Evolutionary conservation across 306 rosid genomes (phyloP), one percentile per base, ranked within the genome.

Genomic region (Rosa rugosa): DNA sequence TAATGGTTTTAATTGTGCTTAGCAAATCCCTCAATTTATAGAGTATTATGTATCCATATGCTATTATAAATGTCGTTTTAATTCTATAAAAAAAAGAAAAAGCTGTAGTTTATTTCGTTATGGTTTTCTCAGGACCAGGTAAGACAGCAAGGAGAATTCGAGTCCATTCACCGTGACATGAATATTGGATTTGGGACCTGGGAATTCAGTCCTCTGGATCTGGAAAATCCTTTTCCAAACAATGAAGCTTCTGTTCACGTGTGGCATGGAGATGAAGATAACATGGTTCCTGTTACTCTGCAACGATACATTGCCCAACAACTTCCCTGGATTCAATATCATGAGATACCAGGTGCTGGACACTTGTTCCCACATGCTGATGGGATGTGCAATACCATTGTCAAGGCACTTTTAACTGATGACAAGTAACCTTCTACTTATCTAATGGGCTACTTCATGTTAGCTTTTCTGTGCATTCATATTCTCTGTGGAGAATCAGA

Each of bases 221-320:
- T 92, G 78, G 89, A 84, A 85, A 94, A 91, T 60, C 99, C 97
- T 22, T 94, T 91, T 80, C 92, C 89, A 40, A 83, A 66, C 50
- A 87, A 84, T 27, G 97, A 90, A 82, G 94, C 88, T 57, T 86
- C 89, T 0, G 91, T 92, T 62, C 97, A 94, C 83, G 27, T 94
- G 76, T 94, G 97, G 97, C 98, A 94, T 0, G 98, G 98, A 62
- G 97, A 88, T 23, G 91, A 94, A 0, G 98, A 94, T 85, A 0
- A 18, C 67, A 1, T 92, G 25, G 95, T 88, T 57, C 93, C 92
- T 25, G 91, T 83, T 65, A 80, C 73, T 8, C 67, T 84, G 63
- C 92, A 91, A 66, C 85, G 92, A 49, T 78, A 87, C 85, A 89
- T 92, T 77, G 91, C 78, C 0, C 86, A 89, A 75, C 84, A 59